These are phyloP conservation scores for Pontederia crassipes DNA, from an alignment of 176 grass and related monocot species.

Conservation along the genomic window DNA sequence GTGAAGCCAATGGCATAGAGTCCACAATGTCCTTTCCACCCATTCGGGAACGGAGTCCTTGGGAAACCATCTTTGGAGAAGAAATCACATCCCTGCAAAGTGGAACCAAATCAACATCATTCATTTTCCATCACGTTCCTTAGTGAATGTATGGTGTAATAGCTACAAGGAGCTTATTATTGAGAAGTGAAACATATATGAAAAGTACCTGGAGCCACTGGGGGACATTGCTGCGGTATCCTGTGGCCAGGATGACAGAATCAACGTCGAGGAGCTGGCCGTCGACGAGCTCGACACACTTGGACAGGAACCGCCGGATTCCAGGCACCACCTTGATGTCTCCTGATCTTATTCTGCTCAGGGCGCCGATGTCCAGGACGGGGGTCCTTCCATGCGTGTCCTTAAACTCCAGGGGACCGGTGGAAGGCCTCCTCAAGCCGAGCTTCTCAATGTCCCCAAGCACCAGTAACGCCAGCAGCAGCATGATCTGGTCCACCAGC, in stretches of 20 bases:
- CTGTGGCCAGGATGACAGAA: constrained; percentile 61
- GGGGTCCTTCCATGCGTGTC: constrained; percentile 61
- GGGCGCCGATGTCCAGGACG: constrained; percentile 62
- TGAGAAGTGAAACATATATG: not conserved
- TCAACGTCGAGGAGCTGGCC: constrained; percentile 36
- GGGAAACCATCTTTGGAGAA: constrained; percentile 26
- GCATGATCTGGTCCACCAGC: constrained; percentile 58
- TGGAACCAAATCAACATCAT: not conserved
- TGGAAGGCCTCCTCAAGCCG: constrained; percentile 40
- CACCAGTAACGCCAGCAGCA: constrained; percentile 39
- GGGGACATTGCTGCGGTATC: constrained; percentile 72
- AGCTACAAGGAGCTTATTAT: too few relatives aligned
- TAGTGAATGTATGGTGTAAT: too few relatives aligned
- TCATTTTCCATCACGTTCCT: too few relatives aligned
- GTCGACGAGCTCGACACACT: constrained; percentile 46
- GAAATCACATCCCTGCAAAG: constrained; percentile 29
- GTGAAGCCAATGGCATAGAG: constrained; percentile 75
- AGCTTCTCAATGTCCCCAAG: constrained; percentile 48
- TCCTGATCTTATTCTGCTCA: constrained; percentile 53
- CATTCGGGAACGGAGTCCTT: constrained; percentile 39
- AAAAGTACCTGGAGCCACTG: constrained; percentile 64
- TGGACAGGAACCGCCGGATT: constrained; percentile 33
- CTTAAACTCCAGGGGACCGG: constrained; percentile 57
- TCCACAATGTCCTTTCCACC: constrained; percentile 42
- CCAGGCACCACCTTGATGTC: constrained; percentile 59